A percentile compares a stretch with the other conserved stretches of the same genome.
These are phyloP conservation scores for Lachnum nothofagi DNA, from an alignment of 2,329 filamentous ascomycete species.

Conservation along the genomic window DNA sequence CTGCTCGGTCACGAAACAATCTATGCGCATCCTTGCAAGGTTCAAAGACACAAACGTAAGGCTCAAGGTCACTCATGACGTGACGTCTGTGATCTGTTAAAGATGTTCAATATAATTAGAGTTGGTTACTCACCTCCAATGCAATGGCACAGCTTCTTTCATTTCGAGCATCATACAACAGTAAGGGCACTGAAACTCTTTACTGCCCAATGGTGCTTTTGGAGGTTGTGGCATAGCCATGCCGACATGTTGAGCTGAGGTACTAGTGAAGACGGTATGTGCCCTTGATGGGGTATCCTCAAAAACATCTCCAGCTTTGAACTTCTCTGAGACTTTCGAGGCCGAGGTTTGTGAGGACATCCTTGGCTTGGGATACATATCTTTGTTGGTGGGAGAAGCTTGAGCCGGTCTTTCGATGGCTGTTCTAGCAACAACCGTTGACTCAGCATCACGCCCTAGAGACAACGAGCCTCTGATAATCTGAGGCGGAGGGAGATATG, in stretches of 20 bases:
- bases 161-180: constrained; percentile 2
- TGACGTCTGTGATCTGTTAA: not conserved
- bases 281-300: not conserved
- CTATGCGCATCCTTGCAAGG: not conserved
- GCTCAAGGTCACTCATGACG: not conserved
- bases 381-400: not conserved
- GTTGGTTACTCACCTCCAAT: not conserved
- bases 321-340: not conserved
- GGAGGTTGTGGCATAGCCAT: not conserved
- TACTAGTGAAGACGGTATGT: not conserved
- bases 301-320: not conserved
- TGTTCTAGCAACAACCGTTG: too few species aligned
- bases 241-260: not conserved
- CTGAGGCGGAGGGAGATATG: not conserved
- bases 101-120: too few species aligned
- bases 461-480: not conserved
- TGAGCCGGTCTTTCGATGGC: not conserved
- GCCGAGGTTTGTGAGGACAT: not conserved
- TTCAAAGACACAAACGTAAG: not conserved
- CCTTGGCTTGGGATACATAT: not conserved
- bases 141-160: not conserved
- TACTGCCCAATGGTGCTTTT: not conserved
- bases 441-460: too few species aligned
- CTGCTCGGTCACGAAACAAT: not conserved
- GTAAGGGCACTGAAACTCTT: constrained; percentile 8